A percentile compares a stretch with the other conserved stretches of the same genome.
phyloP scores from a whole-genome alignment of 2,329 filamentous ascomycete genomes.

The Hypomyces rosellus region DNA sequence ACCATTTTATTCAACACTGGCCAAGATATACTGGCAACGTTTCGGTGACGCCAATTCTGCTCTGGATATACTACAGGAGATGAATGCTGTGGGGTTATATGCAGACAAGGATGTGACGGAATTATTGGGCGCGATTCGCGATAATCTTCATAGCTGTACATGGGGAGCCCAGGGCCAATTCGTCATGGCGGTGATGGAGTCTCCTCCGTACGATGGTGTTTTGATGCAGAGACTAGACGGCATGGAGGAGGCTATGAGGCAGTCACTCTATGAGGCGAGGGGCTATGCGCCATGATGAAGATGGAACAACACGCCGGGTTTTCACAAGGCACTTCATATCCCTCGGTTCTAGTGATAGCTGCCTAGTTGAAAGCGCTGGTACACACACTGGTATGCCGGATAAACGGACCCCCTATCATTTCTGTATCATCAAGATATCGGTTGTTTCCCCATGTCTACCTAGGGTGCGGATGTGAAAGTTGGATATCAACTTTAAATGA shows the following conservation, averaged over 20 bases:
- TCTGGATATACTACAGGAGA: constrained; percentile 54
- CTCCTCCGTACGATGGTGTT: constrained; percentile 27
- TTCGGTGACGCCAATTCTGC: constrained; percentile 52
- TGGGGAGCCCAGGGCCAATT: constrained; percentile 33
- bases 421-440: too few species aligned
- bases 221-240: constrained; percentile 22
- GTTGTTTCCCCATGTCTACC: too few species aligned
- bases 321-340: too few species aligned
- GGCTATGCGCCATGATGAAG: constrained; percentile 1
- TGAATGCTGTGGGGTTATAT: constrained; percentile 56
- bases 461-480: too few species aligned
- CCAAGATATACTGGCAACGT: constrained; percentile 55
- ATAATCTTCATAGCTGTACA: constrained; percentile 28
- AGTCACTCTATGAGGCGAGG: constrained; percentile 9
- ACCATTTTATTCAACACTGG: constrained; percentile 61
- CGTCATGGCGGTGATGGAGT: constrained; percentile 33
- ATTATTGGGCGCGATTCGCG: constrained; percentile 25
- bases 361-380: too few species aligned
- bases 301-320: neutral
- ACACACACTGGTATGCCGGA: too few species aligned
- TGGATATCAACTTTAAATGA: too few species aligned
- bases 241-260: constrained; percentile 14
- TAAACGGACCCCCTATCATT: too few species aligned
- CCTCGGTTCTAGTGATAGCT: too few species aligned
- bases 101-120: constrained; percentile 37